Base-by-base conservation (phyloP, 768 basidiomycete genomes). In the Tylopilus intermedius region DNA sequence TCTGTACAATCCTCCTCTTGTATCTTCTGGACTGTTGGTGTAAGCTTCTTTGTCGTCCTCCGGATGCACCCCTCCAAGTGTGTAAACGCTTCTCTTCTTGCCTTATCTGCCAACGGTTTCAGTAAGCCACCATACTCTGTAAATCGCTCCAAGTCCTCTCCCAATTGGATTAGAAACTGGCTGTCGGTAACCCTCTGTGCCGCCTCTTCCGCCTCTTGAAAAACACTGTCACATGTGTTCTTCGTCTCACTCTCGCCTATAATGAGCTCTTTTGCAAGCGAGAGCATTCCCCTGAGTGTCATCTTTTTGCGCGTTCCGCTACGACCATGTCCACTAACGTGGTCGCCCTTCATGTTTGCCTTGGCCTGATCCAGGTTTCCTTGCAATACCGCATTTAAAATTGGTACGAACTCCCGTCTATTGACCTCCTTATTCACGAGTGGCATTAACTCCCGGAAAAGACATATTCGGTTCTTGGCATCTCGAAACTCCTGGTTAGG, bases 391-490 rank as follows among this genome's bases (percentile, higher is more conserved):
- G 55, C 53, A 21, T 46, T 13, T 1, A 57, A 38, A 2, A 65
- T 24, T 11, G 33, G 13, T 14, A 33, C 0, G 21, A 11, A 3
- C 8, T 40, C 47, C 7, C 14, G 3, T 10, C 50, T 24, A 21
- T 54, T 47, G 3, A 58, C 8, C 4, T 27, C n/a, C 26, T 27
- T 14, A 9, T 42, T 27, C 4, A 55, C n/a, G 8, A 51, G 43
- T 0, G 35, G 8, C 4, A 1, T 0, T 2, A 68, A 18, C n/a
- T 47, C 50, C 26, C 54, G 55, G 24, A 58, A 51, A 4, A 58
- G 3, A 26, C 38, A 33, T 15, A 68, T 47, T 8, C 54, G 62
- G 0, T 58, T 33, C 47, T 68, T 68, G n/a, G 43, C 24, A 7
- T 0, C 2, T 33, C 14, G 50, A 49, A 59, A 64, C 0, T 59